Evolutionary conservation across 1,284 basidiomycete species (phyloP).

Genomic region (Malassezia restricta): DNA sequence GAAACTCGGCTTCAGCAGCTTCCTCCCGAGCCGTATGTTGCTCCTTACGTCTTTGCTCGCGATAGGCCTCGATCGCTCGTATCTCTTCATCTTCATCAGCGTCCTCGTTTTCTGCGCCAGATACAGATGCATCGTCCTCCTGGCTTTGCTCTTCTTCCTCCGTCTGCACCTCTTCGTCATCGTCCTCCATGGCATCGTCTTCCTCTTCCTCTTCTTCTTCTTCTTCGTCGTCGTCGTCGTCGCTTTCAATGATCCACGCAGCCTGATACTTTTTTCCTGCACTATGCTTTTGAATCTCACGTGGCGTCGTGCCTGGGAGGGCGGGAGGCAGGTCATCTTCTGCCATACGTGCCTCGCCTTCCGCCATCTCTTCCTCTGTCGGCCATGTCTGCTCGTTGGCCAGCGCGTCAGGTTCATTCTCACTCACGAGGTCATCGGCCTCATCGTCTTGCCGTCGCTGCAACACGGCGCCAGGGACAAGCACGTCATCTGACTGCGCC

Average conservation of each 20-base stretch:
- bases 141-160: conserved; percentile 46
- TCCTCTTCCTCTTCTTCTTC: conserved; percentile 53
- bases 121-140: conserved; percentile 31
- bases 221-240: conserved; percentile 32
- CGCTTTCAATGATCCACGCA: conserved; percentile 41
- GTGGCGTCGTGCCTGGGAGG: conserved; percentile 46
- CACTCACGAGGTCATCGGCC: conserved; percentile 76
- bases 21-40: conserved; percentile 61
- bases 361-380: conserved; percentile 82
- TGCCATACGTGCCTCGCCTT: conserved; percentile 8
- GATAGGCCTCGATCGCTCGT: conserved; percentile 50
- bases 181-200: conserved; percentile 66
- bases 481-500: conserved; percentile 1
- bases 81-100: conserved; percentile 45
- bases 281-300: conserved; percentile 29
- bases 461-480: conserved; percentile 53
- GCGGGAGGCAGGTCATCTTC: conserved; percentile 40
- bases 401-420: conserved; percentile 76
- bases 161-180: conserved; percentile 51
- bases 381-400: conserved; percentile 97
- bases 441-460: conserved; percentile 53
- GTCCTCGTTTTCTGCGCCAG: conserved; percentile 43
- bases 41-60: conserved; percentile 68
- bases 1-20: conserved; percentile 66
- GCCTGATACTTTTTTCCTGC: conserved; percentile 46